Percentiles rank a stretch among this genome's conserved stretches.
phyloP scores from a whole-genome alignment of 1,284 basidiomycete genomes.

The Ceratobasidium sp. region DNA sequence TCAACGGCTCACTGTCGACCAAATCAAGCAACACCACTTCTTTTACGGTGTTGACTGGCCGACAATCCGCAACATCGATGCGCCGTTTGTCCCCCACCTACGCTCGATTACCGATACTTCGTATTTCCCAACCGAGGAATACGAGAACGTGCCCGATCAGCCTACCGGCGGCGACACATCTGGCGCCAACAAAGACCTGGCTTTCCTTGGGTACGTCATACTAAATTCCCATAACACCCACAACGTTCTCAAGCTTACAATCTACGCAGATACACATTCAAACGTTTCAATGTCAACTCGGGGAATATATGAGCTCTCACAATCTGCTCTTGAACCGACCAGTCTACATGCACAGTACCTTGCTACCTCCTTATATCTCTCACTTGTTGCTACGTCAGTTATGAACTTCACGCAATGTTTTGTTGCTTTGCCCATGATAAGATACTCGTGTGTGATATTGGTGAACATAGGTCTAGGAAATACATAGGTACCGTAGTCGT shows the following conservation, averaged over 20 bases:
- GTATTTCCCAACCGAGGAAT: constrained; percentile 97
- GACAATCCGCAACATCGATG: constrained; percentile 89
- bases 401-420: constrained; percentile 23
- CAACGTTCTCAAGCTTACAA: not conserved
- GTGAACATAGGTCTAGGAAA: not conserved
- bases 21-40: constrained; percentile 95
- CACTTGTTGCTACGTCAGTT: constrained; percentile 26
- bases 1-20: constrained; percentile 80
- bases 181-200: constrained; percentile 85
- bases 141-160: constrained; percentile 82
- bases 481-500: not conserved
- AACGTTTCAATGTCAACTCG: constrained; percentile 66
- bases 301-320: constrained; percentile 25
- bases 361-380: not conserved
- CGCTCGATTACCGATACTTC: constrained; percentile 94
- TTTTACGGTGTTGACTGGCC: constrained; percentile 98
- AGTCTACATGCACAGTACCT: not conserved
- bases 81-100: constrained; percentile 94
- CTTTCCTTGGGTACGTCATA: constrained; percentile 83
- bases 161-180: constrained; percentile 71
- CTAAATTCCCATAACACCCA: constrained; percentile 22
- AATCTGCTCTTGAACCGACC: constrained; percentile 23
- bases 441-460: constrained; percentile 3
- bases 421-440: not conserved
- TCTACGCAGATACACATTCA: constrained; percentile 77